A percentile compares a stretch with the other conserved stretches of the same genome.
Conservation (phyloP, 2,329 filamentous ascomycete genomes). For the Elsinoe fawcettii region DNA sequence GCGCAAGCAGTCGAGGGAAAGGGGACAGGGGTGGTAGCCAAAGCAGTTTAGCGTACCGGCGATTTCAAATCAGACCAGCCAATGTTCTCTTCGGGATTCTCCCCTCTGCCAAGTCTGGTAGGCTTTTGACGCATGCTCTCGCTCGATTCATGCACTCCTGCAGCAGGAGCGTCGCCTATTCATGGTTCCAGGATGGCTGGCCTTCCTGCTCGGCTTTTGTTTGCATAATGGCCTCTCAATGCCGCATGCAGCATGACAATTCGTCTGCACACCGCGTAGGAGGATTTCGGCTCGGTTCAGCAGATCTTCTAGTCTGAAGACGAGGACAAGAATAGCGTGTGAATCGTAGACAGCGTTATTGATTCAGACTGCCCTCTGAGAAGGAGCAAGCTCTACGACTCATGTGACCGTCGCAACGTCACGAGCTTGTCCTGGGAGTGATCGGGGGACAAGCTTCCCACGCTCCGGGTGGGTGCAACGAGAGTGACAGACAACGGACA, state of each 20-base stretch:
- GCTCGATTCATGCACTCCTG: slow-evolving; percentile 15
- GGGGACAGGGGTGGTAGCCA: slow-evolving; percentile 4
- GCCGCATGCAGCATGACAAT: slow-evolving; percentile 11
- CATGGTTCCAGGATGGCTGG: slow-evolving; percentile 7
- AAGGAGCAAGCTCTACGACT: neutral
- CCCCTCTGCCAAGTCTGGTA: neutral
- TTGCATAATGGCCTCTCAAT: neutral
- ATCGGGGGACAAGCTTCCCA: neutral
- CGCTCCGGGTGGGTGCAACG: neutral
- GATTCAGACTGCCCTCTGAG: slow-evolving; percentile 2
- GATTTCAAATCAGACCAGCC: slow-evolving; percentile 16
- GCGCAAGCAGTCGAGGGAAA: slow-evolving; percentile 6
- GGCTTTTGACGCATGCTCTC: neutral
- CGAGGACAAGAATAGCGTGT: slow-evolving; percentile 1
- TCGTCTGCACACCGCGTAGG: neutral
- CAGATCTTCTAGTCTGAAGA: neutral
- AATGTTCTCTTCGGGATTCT: slow-evolving; percentile 13
- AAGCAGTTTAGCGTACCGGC: slow-evolving; percentile 14
- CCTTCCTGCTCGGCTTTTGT: slow-evolving; percentile 5
- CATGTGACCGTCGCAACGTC: slow-evolving; percentile 13
- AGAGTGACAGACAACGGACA: slow-evolving; percentile 12
- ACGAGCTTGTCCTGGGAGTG: slow-evolving; percentile 5
- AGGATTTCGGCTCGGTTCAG: neutral
- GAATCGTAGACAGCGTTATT: slow-evolving; percentile 11
- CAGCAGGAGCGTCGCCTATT: neutral